Conservation (phyloP, 352 stramenopile genomes). For the Globisporangium cederbergense region DNA sequence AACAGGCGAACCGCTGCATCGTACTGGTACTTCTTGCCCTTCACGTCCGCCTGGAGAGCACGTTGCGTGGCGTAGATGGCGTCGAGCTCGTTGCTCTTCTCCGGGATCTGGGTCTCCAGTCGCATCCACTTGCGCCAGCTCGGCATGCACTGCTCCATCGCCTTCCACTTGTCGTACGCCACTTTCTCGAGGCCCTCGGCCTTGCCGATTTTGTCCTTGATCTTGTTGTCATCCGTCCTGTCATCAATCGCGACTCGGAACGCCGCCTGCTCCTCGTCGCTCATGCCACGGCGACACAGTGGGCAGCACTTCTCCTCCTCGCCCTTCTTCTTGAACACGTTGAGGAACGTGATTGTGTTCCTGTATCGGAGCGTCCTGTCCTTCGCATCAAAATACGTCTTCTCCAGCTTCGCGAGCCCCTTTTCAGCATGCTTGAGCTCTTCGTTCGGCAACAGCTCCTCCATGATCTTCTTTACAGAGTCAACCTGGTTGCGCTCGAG, state of each 20-base stretch:
- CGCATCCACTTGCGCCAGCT: constrained; percentile 63
- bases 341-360: constrained; percentile 81
- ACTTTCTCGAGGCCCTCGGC: constrained; percentile 46
- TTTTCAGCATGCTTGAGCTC: constrained; percentile 47
- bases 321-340: constrained; percentile 83
- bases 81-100: constrained; percentile 46
- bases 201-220: constrained; percentile 75
- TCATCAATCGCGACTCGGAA: constrained; percentile 65
- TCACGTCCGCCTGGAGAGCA: constrained; percentile 47
- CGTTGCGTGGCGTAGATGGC: constrained; percentile 41
- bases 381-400: constrained; percentile 71
- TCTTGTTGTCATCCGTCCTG: constrained; percentile 73
- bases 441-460: constrained; percentile 40
- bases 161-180: constrained; percentile 52
- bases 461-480: constrained; percentile 44
- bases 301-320: constrained; percentile 79
- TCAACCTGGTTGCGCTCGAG: constrained; percentile 56
- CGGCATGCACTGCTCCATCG: constrained; percentile 54
- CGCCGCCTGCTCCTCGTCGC: constrained; percentile 43
- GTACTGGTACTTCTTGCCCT: constrained; percentile 30
- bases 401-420: constrained; percentile 49
- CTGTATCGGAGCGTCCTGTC: constrained; percentile 78
- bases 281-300: constrained; percentile 65
- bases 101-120: constrained; percentile 43
- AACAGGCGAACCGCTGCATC: constrained; percentile 25